Evolutionary conservation across 2,329 filamentous ascomycete species (phyloP), one percentile per base, ranked within the genome.

Genomic region (Tolypocladium endophyticum): DNA sequence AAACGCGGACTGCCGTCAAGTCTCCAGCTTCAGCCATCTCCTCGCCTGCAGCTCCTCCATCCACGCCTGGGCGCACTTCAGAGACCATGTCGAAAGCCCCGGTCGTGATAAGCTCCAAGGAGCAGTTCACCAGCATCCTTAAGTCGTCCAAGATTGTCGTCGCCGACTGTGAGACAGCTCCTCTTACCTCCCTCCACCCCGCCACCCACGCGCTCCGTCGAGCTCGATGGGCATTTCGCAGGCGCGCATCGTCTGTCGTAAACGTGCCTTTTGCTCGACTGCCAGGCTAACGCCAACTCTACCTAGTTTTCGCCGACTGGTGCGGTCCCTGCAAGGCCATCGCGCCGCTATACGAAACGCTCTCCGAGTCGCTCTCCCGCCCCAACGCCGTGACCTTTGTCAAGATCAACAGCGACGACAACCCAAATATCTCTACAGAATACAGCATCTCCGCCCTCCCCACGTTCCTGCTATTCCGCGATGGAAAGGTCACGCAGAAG

Each of bases 391-490:
- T 96, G 67, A 89, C 87, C 39, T 97, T 97, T 72, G 85, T 86
- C 72, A 96, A 94, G 78, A 82, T 97, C 77, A 87, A 97, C 79
- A 88, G 85, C 62, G 91, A 96, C 66, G 74, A 81, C 57, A 88
- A 94, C 71, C 79, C 85, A 68, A 85, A 90, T 43, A 84, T 97
- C 63, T 85, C 89, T 20, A 71, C 82, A 61, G 84, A 86, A 65
- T 94, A 96, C 76, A 79, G 79, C 64, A 81, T 97, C 69, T 86
- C 85, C 25, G 83, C 84, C 74, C 86, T 93, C 70, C 94, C 94
- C 11, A 96, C 92, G n/a, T 96, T 97, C 73, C 83, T 97, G 69
- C 82, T 97, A 68, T 95, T 90, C 78, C 87, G 88, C 67, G 82
- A 88, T 69, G 87, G 86, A 66, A 79, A 84, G 63, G 77, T 86